Base-by-base conservation (phyloP, 331 rosid genomes). In the Telfairia occidentalis region DNA sequence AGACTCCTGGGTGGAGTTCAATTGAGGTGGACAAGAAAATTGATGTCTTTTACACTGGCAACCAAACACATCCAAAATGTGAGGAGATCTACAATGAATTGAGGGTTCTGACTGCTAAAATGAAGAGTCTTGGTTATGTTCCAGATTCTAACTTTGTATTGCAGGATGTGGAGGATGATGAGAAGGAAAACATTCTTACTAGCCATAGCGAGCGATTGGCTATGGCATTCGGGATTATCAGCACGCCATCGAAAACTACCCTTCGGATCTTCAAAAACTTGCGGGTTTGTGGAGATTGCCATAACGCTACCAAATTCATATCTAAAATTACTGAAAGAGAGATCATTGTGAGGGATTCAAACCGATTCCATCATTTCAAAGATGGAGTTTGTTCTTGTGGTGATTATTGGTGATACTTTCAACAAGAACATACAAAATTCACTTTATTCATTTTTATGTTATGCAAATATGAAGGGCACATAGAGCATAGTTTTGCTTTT, bases 141-240 rank as follows among this genome's bases (percentile, higher is more conserved):
- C 84, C 89, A 0, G 87, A 86, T 65, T 71, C 23, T 26, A 81
- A 80, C 76, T 86, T 81, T 50, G 87, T 86, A 18, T 74, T 83
- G 82, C 89, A 86, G 71, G 89, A 86, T 70, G 89, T 86, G 2
- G 85, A 86, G 66, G 89, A 83, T 53, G 87, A 86, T 32, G 89
- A 83, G 70, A 86, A 83, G 72, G 89, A 50, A 45, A 81, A 86
- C n/a, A 86, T 81, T 38, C 83, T 86, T n/a, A 64, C 28, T 0
- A 76, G 80, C 46, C 89, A 86, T 49, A 83, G 85, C 11, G 89
- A 86, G 85, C 82, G 89, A 74, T 57, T 83, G 52, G 85, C 87
- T 2, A 83, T 86, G 60, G 85, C 82, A n/a, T 86, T 73, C 0
- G 85, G 87, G 26, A 57, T 86, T 18, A 71, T 86, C 11, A 81